A percentile compares a stretch with the other conserved stretches of the same genome.
Evolutionary conservation across 139 green algal species (phyloP).

Genomic region (Monoraphidium neglectum): DNA sequence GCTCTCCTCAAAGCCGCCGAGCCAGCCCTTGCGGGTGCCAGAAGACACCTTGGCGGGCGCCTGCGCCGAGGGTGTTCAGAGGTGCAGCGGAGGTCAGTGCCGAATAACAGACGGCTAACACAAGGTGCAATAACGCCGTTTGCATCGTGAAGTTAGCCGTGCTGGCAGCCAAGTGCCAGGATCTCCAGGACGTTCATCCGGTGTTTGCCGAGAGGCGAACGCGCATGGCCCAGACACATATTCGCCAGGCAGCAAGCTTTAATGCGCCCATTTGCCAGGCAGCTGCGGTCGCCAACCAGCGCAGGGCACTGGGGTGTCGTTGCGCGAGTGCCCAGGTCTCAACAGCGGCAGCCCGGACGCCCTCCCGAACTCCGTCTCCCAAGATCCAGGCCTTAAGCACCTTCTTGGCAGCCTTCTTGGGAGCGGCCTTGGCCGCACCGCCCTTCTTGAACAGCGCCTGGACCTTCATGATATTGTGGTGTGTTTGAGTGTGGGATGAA

Average conservation of each 20-base stretch:
- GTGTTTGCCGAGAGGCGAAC: too few relatives aligned
- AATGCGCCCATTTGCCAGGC: background rate
- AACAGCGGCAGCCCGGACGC: too few relatives aligned
- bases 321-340: background rate
- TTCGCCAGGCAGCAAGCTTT: background rate
- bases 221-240: background rate
- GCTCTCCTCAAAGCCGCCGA: constrained; percentile 51
- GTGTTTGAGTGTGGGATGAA: background rate
- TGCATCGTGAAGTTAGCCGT: too few relatives aligned
- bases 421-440: constrained; percentile 26
- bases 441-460: constrained; percentile 65
- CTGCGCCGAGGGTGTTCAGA: background rate
- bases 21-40: constrained; percentile 61
- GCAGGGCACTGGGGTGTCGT: background rate
- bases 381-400: too few relatives aligned
- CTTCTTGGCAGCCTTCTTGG: constrained; percentile 39
- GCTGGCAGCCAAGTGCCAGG: too few relatives aligned
- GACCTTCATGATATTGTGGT: constrained; percentile 35
- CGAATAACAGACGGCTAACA: too few relatives aligned
- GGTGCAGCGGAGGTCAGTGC: background rate
- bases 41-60: background rate
- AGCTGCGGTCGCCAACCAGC: background rate
- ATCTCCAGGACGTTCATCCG: too few relatives aligned
- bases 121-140: too few relatives aligned
- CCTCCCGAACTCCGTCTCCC: too few relatives aligned